Conservation (phyloP, 306 rosid genomes). For the Cercis canadensis region DNA sequence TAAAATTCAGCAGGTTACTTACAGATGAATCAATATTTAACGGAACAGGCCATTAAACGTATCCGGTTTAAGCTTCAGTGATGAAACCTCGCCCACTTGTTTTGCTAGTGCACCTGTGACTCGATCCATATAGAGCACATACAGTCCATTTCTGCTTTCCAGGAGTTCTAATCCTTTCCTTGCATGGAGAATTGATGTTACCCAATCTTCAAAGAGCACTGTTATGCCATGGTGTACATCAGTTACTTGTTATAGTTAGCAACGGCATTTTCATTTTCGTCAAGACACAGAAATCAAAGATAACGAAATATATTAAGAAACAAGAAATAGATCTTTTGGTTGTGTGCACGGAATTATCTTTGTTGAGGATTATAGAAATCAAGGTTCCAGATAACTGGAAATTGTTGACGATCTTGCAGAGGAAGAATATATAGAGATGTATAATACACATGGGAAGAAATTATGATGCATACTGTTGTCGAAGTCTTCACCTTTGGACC, state of each 20-base stretch:
- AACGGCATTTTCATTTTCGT: slow-evolving; percentile 12
- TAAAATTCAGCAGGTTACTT: not conserved
- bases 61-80: slow-evolving; percentile 63
- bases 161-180: slow-evolving; percentile 63
- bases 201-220: slow-evolving; percentile 89
- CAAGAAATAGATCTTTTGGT: not conserved
- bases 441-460: slow-evolving; percentile 16
- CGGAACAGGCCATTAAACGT: slow-evolving; percentile 51
- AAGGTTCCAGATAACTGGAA: not conserved
- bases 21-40: slow-evolving; percentile 41
- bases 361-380: slow-evolving; percentile 10
- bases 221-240: slow-evolving; percentile 33
- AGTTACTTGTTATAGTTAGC: slow-evolving; percentile 26
- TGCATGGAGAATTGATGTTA: slow-evolving; percentile 70
- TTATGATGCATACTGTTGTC: slow-evolving; percentile 56
- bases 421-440: slow-evolving; percentile 14
- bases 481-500: slow-evolving; percentile 75
- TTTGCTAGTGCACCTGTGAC: slow-evolving; percentile 71
- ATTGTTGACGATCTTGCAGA: not conserved
- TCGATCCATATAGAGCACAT: slow-evolving; percentile 82
- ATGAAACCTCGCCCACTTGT: slow-evolving; percentile 51
- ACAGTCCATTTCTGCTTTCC: slow-evolving; percentile 92
- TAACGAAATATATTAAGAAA: not conserved
- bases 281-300: slow-evolving; percentile 15
- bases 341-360: slow-evolving; percentile 5